Conservation (phyloP, 495 filamentous ascomycete species). For the Filosporella fistucella region DNA sequence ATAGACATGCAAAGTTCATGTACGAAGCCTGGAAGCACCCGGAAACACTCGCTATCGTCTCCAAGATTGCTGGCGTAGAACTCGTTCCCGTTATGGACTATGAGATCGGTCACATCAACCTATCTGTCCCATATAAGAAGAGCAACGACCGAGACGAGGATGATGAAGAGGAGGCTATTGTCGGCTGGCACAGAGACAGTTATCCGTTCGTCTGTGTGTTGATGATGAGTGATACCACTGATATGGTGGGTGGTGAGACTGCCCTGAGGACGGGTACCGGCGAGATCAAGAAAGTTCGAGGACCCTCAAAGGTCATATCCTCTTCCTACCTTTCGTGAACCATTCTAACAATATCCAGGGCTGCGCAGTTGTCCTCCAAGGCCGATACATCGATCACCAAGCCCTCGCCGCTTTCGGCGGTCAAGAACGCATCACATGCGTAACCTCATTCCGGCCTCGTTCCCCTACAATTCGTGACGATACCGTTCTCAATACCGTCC, state of each 20-base stretch:
- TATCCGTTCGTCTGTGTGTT: constrained; percentile 76
- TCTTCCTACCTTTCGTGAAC: neutral
- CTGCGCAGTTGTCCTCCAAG: constrained; percentile 64
- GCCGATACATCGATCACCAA: constrained; percentile 68
- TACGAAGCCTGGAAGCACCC: constrained; percentile 69
- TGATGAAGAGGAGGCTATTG: constrained; percentile 56
- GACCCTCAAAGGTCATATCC: constrained; percentile 44
- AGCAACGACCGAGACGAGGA: constrained; percentile 51
- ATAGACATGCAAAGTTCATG: constrained; percentile 58
- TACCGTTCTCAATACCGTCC: constrained; percentile 61
- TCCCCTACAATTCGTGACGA: constrained; percentile 57
- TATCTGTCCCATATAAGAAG: constrained; percentile 47
- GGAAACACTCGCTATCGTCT: constrained; percentile 58
- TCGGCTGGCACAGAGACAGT: constrained; percentile 70
- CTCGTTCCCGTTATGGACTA: constrained; percentile 66
- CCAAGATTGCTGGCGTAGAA: constrained; percentile 70
- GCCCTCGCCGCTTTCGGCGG: constrained; percentile 59
- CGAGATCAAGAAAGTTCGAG: constrained; percentile 62
- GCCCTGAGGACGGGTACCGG: constrained; percentile 57
- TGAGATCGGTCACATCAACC: constrained; percentile 72
- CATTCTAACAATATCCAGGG: constrained; percentile 39
- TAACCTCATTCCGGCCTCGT: constrained; percentile 66
- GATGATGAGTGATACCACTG: constrained; percentile 67
- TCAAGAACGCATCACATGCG: constrained; percentile 67
- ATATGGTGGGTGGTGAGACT: constrained; percentile 72